These are phyloP conservation scores for Bombardia bombarda DNA, from an alignment of 495 filamentous ascomycete genomes.

Conservation along the genomic window DNA sequence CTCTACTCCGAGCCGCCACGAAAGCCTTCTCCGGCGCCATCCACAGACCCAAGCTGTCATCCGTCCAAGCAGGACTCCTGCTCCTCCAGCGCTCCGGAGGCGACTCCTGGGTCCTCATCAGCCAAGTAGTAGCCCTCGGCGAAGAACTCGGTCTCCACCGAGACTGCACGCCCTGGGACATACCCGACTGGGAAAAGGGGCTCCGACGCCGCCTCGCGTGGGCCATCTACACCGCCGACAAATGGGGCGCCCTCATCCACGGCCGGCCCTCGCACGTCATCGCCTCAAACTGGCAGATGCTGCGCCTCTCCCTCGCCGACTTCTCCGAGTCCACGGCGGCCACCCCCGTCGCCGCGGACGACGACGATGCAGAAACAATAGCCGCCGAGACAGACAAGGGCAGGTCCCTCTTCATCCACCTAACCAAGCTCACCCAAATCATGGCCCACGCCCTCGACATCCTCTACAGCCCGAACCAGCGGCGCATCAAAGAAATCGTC, in stretches of 20 bases:
- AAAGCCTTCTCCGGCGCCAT: conserved; percentile 56
- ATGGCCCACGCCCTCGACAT: conserved; percentile 52
- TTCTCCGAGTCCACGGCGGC: conserved; percentile 54
- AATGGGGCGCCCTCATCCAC: conserved; percentile 62
- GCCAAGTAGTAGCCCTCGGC: conserved; percentile 58
- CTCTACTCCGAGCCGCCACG: conserved; percentile 58
- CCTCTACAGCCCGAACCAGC: conserved; percentile 37
- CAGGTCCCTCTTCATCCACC: conserved; percentile 47
- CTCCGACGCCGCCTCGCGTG: conserved; percentile 63
- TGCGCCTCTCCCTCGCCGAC: conserved; percentile 46
- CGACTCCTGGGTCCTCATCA: conserved; percentile 57
- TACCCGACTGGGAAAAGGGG: conserved; percentile 65
- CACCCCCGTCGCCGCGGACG: too few species aligned
- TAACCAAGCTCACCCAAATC: conserved; percentile 52
- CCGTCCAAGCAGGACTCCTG: conserved; percentile 68
- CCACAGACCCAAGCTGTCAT: conserved; percentile 62
- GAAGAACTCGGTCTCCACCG: conserved; percentile 65
- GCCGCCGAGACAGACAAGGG: conserved; percentile 47
- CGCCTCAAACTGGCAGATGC: conserved; percentile 57
- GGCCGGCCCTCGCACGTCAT: conserved; percentile 63
- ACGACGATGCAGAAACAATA: conserved; percentile 44
- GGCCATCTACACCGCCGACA: conserved; percentile 71
- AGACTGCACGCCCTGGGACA: conserved; percentile 61
- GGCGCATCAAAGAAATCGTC: conserved; percentile 8
- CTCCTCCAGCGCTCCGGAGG: conserved; percentile 58